Conservation (phyloP, 192 early-diverging fungal genomes). For the Dispira simplex region DNA sequence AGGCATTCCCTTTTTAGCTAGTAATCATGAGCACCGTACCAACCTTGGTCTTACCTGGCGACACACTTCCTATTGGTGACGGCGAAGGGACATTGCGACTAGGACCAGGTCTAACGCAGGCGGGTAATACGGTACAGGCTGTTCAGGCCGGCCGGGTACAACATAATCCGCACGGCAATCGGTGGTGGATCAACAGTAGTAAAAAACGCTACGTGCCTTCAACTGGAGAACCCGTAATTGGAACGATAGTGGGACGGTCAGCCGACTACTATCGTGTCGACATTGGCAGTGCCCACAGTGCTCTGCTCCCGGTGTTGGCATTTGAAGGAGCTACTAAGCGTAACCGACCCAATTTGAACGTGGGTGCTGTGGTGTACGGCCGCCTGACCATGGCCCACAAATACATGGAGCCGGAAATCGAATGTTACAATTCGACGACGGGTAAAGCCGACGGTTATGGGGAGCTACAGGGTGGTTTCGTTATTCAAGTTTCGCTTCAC, state of each 20-base stretch:
- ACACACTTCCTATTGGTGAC: slow-evolving; percentile 21
- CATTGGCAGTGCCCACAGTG: slow-evolving; percentile 83
- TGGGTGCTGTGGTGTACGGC: slow-evolving; percentile 69
- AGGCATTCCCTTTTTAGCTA: neutral
- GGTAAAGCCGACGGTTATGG: slow-evolving; percentile 83
- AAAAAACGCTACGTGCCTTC: slow-evolving; percentile 80
- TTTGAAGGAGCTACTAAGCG: slow-evolving; percentile 92
- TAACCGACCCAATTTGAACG: slow-evolving; percentile 69
- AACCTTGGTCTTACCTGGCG: slow-evolving; percentile 36
- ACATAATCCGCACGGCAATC: slow-evolving; percentile 31
- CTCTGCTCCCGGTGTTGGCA: slow-evolving; percentile 57
- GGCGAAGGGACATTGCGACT: slow-evolving; percentile 35
- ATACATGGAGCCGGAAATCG: slow-evolving; percentile 96
- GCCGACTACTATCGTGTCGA: slow-evolving; percentile 80
- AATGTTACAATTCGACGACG: slow-evolving; percentile 70
- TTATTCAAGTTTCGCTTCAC: slow-evolving; percentile 70
- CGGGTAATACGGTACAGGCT: slow-evolving; percentile 42
- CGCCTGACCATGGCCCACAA: slow-evolving; percentile 74
- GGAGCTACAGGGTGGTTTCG: slow-evolving; percentile 65
- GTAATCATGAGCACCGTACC: slow-evolving; percentile 1
- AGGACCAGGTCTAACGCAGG: slow-evolving; percentile 68
- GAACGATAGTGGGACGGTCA: slow-evolving; percentile 46
- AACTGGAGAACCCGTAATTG: slow-evolving; percentile 75
- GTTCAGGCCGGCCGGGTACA: slow-evolving; percentile 61
- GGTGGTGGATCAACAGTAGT: slow-evolving; percentile 70